Evolutionary conservation across 805 yeast genomes (phyloP), one percentile per base, ranked within the genome.

Genomic region (Pichia nanzhaoensis): DNA sequence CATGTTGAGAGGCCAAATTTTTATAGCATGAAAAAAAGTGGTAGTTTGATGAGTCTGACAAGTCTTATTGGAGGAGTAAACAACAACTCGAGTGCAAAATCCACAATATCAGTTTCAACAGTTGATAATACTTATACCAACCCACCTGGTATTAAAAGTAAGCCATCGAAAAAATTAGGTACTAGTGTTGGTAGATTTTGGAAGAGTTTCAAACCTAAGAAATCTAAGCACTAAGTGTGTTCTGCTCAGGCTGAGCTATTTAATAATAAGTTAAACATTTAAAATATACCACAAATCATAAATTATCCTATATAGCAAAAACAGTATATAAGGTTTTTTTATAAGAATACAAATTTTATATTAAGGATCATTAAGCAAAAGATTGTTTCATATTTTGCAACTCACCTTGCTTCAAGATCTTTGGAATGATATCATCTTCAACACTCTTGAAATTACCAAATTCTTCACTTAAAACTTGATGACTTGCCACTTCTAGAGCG

Each of bases 401-500:
- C 17, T 68, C 60, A 35, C 95, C 95, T n/a, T 76, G 66, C 34
- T 65, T 66, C 47, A 86, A 56, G 41, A 88, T 83, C 41, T 63
- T 58, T 45, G 73, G 73, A 45, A 87, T 73, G n/a, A 75, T 71
- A 3, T 48, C 60, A 33, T 54, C 58, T 22, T 76, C 81, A 44
- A 82, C 86, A 3, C 61, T 56, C 34, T 66, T 68, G 40, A 71
- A 65, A 21, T 74, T 67, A 24, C 89, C 91, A 52, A 88, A 87
- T 56, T 86, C 93, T 51, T 74, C 74, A 41, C 71, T 72, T 34
- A 87, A 59, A 48, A 80, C 84, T 17, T 69, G 66, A 45, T 77
- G 74, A 7, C 91, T 82, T 2, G 91, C 95, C 55, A 77, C 80
- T 42, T 82, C 85, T 21, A 84, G 59, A 8, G 73, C 71, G 46